These are phyloP conservation scores for Viola pubescens DNA, from an alignment of 441 rosid genomes.

Conservation along the genomic window DNA sequence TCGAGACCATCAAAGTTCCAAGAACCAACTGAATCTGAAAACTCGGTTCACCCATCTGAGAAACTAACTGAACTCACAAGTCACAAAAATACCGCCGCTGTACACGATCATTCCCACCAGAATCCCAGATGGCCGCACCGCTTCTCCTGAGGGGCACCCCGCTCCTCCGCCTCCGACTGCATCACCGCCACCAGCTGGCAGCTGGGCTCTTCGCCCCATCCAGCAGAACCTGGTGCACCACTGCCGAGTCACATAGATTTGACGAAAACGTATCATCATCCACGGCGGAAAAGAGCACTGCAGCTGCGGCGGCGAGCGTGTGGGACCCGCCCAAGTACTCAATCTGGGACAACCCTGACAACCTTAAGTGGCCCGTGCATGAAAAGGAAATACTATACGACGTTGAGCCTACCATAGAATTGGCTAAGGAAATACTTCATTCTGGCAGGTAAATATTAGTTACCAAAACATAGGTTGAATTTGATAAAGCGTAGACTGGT, in stretches of 20 bases:
- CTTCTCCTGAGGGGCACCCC: slow-evolving; percentile 30
- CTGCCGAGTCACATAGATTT: slow-evolving; percentile 29
- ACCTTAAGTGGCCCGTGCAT: slow-evolving; percentile 58
- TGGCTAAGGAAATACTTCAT: slow-evolving; percentile 66
- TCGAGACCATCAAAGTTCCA: too few species aligned
- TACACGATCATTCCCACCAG: neutral
- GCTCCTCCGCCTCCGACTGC: slow-evolving; percentile 32
- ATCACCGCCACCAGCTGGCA: slow-evolving; percentile 22
- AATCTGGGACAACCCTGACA: slow-evolving; percentile 53
- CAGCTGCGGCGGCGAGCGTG: slow-evolving; percentile 16
- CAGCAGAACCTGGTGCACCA: slow-evolving; percentile 25
- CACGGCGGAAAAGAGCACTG: slow-evolving; percentile 23
- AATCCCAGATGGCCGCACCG: slow-evolving; percentile 30
- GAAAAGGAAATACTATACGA: slow-evolving; percentile 65
- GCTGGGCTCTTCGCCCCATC: slow-evolving; percentile 21
- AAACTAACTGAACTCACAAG: neutral
- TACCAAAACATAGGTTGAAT: too few species aligned
- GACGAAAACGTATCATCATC: slow-evolving; percentile 29
- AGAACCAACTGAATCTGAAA: too few species aligned
- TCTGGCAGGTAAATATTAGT: slow-evolving; percentile 39
- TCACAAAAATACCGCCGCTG: neutral
- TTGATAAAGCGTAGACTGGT: too few species aligned
- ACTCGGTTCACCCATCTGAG: too few species aligned
- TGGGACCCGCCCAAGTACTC: slow-evolving; percentile 26
- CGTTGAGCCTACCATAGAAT: slow-evolving; percentile 42